Percentiles rank a stretch among this genome's conserved stretches.
Evolutionary conservation across 2,329 filamentous ascomycete species (phyloP).

Genomic region (Talaromyces sp.): DNA sequence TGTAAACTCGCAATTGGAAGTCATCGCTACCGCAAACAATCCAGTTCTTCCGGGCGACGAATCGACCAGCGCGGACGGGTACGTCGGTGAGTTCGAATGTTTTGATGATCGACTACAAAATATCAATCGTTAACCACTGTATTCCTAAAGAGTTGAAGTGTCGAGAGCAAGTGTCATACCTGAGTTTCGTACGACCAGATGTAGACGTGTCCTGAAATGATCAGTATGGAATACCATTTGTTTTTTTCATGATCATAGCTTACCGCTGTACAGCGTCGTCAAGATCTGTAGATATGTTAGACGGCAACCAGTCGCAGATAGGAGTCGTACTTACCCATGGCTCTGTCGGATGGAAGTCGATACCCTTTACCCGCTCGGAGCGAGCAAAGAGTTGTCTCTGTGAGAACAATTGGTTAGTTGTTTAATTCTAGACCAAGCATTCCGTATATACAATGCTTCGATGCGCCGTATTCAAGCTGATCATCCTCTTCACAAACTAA

Average conservation of each 20-base stretch:
- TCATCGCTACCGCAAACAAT: conserved; percentile 93
- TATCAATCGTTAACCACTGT: conserved; percentile 2
- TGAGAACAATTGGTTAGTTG: conserved; percentile 40
- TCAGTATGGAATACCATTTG: conserved; percentile 22
- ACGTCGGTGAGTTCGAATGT: conserved; percentile 99
- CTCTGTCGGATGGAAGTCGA: conserved; percentile 95
- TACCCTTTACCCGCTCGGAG: conserved; percentile 93
- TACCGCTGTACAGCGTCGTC: conserved; percentile 94
- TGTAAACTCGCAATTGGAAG: conserved; percentile 86
- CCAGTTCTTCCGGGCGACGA: conserved; percentile 98
- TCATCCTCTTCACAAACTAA: background rate
- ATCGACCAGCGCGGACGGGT: conserved; percentile 91
- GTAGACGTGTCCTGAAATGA: conserved; percentile 78
- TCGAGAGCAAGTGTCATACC: conserved; percentile 34
- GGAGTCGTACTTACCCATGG: conserved; percentile 67
- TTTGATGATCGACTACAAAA: conserved; percentile 76
- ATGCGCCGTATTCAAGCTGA: background rate
- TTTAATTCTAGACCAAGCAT: background rate
- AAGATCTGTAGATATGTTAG: conserved; percentile 56
- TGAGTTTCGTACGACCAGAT: conserved; percentile 99
- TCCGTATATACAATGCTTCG: background rate
- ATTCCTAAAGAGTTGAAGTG: background rate
- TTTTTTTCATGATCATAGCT: conserved; percentile 26
- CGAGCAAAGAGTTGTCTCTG: conserved; percentile 80
- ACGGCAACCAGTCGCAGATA: conserved; percentile 6